Evolutionary conservation across 2,329 filamentous ascomycete species (phyloP).

Genomic region (Clonostachys solani): DNA sequence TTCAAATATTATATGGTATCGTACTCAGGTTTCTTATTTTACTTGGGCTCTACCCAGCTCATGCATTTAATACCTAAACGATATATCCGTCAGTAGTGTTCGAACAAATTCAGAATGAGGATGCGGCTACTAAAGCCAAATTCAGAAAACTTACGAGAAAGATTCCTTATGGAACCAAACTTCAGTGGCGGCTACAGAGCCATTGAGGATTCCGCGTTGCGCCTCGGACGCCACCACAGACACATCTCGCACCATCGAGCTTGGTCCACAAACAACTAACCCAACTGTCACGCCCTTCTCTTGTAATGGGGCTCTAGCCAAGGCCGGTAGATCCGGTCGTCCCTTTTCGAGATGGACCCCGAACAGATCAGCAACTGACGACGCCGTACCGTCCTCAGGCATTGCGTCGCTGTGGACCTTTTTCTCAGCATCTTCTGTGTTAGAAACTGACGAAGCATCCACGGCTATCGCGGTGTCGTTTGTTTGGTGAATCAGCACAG

Average conservation of each 20-base stretch:
- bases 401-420: conserved; percentile 1
- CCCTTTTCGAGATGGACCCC: neutral
- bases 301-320: conserved; percentile 2
- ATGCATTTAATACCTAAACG: too few species aligned
- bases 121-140: too few species aligned
- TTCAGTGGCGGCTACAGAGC: conserved; percentile 5
- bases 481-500: conserved; percentile 3
- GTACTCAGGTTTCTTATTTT: too few species aligned
- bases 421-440: neutral
- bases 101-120: too few species aligned
- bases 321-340: conserved; percentile 8
- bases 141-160: conserved; percentile 10
- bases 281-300: conserved; percentile 7
- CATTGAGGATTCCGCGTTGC: conserved; percentile 7
- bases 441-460: neutral
- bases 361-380: neutral
- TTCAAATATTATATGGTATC: too few species aligned
- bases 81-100: too few species aligned
- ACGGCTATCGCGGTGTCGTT: neutral
- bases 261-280: conserved; percentile 14
- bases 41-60: too few species aligned
- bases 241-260: conserved; percentile 13
- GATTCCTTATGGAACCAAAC: conserved; percentile 16
- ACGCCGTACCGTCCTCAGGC: conserved; percentile 1
- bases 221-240: conserved; percentile 8